A percentile compares a stretch with the other conserved stretches of the same genome.
These are phyloP conservation scores for Hanseniaspora meyeri DNA, from an alignment of 805 yeast genomes.

Conservation along the genomic window DNA sequence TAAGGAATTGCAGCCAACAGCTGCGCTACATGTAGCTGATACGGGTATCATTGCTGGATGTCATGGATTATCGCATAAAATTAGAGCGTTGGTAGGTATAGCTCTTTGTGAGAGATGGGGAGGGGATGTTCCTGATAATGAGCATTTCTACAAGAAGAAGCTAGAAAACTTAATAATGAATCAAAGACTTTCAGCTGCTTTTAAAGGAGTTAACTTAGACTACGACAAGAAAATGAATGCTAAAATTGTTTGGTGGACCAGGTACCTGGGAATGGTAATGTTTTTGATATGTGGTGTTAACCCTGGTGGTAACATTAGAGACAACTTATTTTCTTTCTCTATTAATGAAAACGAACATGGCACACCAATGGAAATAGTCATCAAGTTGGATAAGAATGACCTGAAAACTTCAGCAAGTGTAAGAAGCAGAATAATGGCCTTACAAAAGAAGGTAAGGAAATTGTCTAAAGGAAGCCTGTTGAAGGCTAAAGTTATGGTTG, in stretches of 20 bases:
- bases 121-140: slow-evolving; percentile 53
- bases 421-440: slow-evolving; percentile 42
- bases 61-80: slow-evolving; percentile 62
- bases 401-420: slow-evolving; percentile 49
- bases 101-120: slow-evolving; percentile 77
- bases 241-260: slow-evolving; percentile 57
- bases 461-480: slow-evolving; percentile 39
- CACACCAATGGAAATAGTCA: slow-evolving; percentile 27
- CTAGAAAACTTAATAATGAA: slow-evolving; percentile 37
- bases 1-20: slow-evolving; percentile 61
- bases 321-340: slow-evolving; percentile 40
- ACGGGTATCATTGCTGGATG: slow-evolving; percentile 66
- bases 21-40: slow-evolving; percentile 59
- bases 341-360: slow-evolving; percentile 15
- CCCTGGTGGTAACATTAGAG: slow-evolving; percentile 68
- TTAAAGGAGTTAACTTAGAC: slow-evolving; percentile 24
- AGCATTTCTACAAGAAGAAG: slow-evolving; percentile 35
- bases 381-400: slow-evolving; percentile 39
- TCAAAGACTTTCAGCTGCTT: slow-evolving; percentile 12
- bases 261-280: slow-evolving; percentile 60
- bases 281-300: slow-evolving; percentile 68
- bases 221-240: slow-evolving; percentile 34
- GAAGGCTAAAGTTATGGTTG: slow-evolving; percentile 41
- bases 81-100: slow-evolving; percentile 58
- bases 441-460: slow-evolving; percentile 51